Evolutionary conservation across 371 early-diverging fungal species (phyloP).

Genomic region (Apophysomyces sp.): DNA sequence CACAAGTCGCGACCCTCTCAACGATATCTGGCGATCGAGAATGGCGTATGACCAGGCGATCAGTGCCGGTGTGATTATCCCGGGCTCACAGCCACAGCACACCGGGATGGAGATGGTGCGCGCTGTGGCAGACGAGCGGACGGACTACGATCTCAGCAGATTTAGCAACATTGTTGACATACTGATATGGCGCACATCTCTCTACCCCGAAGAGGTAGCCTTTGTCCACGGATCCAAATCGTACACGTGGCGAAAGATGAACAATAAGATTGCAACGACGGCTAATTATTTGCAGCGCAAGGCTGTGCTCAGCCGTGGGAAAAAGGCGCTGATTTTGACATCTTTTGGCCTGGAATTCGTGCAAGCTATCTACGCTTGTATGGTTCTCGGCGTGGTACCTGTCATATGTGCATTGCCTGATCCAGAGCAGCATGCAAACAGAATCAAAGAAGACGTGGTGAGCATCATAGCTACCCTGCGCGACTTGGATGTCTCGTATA

Average conservation of each 20-base stretch:
- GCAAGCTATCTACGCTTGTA: constrained; percentile 76
- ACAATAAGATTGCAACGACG: constrained; percentile 62
- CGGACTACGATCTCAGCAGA: constrained; percentile 64
- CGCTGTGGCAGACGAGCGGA: constrained; percentile 65
- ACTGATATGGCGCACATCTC: constrained; percentile 67
- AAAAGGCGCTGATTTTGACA: constrained; percentile 66
- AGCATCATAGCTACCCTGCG: constrained; percentile 57
- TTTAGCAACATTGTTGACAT: constrained; percentile 70
- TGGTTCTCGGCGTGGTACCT: constrained; percentile 74
- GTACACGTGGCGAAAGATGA: constrained; percentile 71
- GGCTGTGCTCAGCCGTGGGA: constrained; percentile 49
- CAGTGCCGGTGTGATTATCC: constrained; percentile 23
- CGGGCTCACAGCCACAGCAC: constrained; percentile 63
- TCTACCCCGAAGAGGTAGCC: constrained; percentile 68
- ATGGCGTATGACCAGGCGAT: constrained; percentile 36
- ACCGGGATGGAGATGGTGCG: constrained; percentile 70
- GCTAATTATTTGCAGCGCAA: constrained; percentile 64
- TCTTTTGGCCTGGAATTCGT: constrained; percentile 76
- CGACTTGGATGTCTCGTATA: constrained; percentile 55
- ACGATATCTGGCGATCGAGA: constrained; percentile 48
- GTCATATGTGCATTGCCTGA: constrained; percentile 76
- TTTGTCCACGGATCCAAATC: constrained; percentile 63
- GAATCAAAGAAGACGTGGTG: constrained; percentile 70
- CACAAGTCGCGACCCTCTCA: constrained; percentile 33
- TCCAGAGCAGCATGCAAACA: constrained; percentile 40